A percentile compares a stretch with the other conserved stretches of the same genome.
Evolutionary conservation across 2,329 filamentous ascomycete species (phyloP).

Genomic region (Botrytis squamosa): DNA sequence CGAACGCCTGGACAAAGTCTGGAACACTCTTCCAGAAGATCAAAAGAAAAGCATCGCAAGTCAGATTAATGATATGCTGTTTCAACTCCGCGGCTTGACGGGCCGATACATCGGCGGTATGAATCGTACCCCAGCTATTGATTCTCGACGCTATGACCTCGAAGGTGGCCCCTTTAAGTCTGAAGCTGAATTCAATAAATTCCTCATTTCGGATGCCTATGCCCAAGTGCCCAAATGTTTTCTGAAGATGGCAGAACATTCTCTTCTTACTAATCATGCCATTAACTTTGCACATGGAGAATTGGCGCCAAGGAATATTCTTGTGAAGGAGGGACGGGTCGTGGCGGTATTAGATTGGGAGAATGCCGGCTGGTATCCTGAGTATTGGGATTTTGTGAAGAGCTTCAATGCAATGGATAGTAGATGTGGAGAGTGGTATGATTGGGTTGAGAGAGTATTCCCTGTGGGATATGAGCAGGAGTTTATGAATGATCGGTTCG

Average conservation of each 20-base stretch:
- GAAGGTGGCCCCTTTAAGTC: constrained; percentile 23
- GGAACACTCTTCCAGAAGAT: constrained; percentile 19
- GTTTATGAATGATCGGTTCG: constrained; percentile 22
- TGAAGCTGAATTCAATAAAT: constrained; percentile 25
- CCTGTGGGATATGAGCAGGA: constrained; percentile 18
- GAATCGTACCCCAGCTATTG: constrained; percentile 21
- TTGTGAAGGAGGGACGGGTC: constrained; percentile 13
- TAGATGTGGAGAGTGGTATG: constrained; percentile 17
- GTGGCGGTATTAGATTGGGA: constrained; percentile 21
- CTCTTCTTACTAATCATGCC: constrained; percentile 9
- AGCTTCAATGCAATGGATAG: constrained; percentile 17
- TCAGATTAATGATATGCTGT: constrained; percentile 25
- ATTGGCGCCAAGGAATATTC: constrained; percentile 20
- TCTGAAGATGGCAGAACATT: constrained; percentile 1
- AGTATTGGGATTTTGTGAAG: constrained; percentile 23
- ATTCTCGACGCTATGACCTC: constrained; percentile 21
- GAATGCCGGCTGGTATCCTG: constrained; percentile 22
- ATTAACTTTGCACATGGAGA: constrained; percentile 20
- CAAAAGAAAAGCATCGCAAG: constrained; percentile 17
- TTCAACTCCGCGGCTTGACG: constrained; percentile 22
- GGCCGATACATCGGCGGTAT: constrained; percentile 24
- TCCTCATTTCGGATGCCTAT: constrained; percentile 12
- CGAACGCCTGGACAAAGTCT: constrained; percentile 23
- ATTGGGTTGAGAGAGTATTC: constrained; percentile 17
- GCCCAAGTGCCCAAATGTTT: constrained; percentile 9